phyloP scores from a whole-genome alignment of 2,329 filamentous ascomycete genomes.

The Incumbomyces lentus region DNA sequence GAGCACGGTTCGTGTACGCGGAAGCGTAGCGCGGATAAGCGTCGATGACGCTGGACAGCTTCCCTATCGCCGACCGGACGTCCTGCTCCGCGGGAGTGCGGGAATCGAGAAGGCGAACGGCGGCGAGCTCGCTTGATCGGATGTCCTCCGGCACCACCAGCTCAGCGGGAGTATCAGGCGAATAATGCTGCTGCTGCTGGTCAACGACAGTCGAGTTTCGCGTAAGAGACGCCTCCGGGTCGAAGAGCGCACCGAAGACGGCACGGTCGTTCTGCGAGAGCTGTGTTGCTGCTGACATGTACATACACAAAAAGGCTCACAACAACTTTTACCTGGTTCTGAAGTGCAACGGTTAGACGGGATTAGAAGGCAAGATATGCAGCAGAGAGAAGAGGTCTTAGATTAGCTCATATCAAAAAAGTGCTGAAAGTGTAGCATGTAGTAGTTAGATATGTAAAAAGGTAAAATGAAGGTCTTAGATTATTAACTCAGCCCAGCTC shows the following conservation, averaged over 20 bases:
- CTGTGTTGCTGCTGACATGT: constrained; percentile 5
- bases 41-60: constrained; percentile 34
- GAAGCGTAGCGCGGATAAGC: constrained; percentile 41
- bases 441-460: too few species aligned
- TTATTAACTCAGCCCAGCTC: too few species aligned
- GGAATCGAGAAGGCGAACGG: constrained; percentile 29
- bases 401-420: too few species aligned
- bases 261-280: constrained; percentile 36
- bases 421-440: too few species aligned
- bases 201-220: constrained; percentile 19
- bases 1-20: constrained; percentile 47
- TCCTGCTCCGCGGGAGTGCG: constrained; percentile 16
- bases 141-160: constrained; percentile 27
- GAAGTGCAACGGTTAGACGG: too few species aligned
- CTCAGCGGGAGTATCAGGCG: too few species aligned
- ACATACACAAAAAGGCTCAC: constrained; percentile 3
- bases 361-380: too few species aligned
- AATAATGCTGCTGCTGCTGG: constrained; percentile 26
- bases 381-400: too few species aligned
- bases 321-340: too few species aligned
- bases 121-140: constrained; percentile 30
- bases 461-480: too few species aligned
- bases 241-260: constrained; percentile 37
- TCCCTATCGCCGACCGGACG: constrained; percentile 26
- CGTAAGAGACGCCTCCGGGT: constrained; percentile 33